These are phyloP conservation scores for Rhodamnia rubescens DNA, from an alignment of 345 rosid genomes.

Conservation along the genomic window DNA sequence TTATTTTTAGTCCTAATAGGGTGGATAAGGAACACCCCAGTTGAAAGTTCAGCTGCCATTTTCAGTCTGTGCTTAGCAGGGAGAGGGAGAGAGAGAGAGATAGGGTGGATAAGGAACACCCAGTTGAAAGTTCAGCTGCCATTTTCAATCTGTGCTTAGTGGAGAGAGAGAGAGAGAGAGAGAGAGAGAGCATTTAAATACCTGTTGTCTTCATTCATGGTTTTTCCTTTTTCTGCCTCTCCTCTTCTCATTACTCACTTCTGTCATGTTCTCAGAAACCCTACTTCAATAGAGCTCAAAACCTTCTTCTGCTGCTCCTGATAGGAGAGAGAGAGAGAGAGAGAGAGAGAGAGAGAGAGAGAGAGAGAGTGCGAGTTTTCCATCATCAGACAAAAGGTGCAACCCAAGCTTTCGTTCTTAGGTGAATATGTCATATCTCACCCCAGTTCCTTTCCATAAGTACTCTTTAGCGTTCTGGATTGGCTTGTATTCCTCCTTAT, in stretches of 20 bases:
- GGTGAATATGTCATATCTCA: neutral
- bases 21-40: slow-evolving; percentile 1
- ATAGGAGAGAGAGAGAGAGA: slow-evolving; percentile 2
- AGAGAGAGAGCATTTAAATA: slow-evolving; percentile 14
- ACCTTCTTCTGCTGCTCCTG: neutral
- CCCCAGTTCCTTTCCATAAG: neutral
- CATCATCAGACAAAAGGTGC: neutral
- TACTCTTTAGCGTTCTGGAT: neutral
- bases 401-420: neutral
- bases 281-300: slow-evolving; percentile 15
- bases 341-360: slow-evolving; percentile 2
- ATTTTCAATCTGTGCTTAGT: neutral
- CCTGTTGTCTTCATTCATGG: slow-evolving; percentile 16
- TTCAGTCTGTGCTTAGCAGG: neutral
- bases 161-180: neutral
- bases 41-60: neutral
- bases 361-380: neutral
- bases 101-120: neutral
- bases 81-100: neutral
- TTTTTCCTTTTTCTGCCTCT: slow-evolving; percentile 30
- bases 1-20: neutral
- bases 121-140: slow-evolving; percentile 1
- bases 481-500: neutral
- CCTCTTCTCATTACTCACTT: neutral
- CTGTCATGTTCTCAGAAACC: slow-evolving; percentile 6